Base-by-base conservation (phyloP, 2,329 filamentous ascomycete species). In the Botrytis sinoallii region DNA sequence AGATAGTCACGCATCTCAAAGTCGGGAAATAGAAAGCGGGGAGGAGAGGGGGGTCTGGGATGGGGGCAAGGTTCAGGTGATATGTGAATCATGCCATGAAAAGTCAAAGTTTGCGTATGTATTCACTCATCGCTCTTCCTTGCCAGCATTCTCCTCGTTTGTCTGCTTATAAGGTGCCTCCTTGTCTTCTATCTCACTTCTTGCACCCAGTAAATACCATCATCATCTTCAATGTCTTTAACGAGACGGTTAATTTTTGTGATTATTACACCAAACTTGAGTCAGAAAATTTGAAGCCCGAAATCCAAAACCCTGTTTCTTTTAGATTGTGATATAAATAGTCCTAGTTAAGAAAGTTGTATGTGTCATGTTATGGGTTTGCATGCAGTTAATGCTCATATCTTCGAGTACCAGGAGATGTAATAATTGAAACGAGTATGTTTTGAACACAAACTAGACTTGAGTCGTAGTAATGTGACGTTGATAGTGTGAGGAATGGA, bases 41-140 rank as follows among this genome's bases (percentile, higher is more conserved):
- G 25, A n/a, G 12, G 12, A 5, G 14, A n/a, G 1, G 10, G 2
- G 48, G 10, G 46, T 9, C 12, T 25, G 46, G 9, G 46, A 9
- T 52, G 9, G 10, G 7, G 22, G 12, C 10, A 0, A n/a, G 2
- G 1, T 1, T n/a, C 25, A 6, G 0, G 6, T 55, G n/a, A 6
- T 29, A 29, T 55, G 52, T 29, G n/a, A 55, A 55, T 55, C n/a
- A 29, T 52, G 2, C 25, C 0, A n/a, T 48, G 1, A 4, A 25
- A 25, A 2, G 3, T 48, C 46, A 25, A 48, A 25, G 8, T 48
- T 2, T n/a, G 48, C 10, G 5, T 52, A 52, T n/a, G 25, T 52
- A 52, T 52, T 52, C 48, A 52, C 48, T 52, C 25, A n/a, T 14
- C 22, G 25, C 46, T 48, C 1, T 25, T 1, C 22, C 0, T 16